phyloP scores from a whole-genome alignment of 129 eudicot species.

The Flaveria robusta region DNA sequence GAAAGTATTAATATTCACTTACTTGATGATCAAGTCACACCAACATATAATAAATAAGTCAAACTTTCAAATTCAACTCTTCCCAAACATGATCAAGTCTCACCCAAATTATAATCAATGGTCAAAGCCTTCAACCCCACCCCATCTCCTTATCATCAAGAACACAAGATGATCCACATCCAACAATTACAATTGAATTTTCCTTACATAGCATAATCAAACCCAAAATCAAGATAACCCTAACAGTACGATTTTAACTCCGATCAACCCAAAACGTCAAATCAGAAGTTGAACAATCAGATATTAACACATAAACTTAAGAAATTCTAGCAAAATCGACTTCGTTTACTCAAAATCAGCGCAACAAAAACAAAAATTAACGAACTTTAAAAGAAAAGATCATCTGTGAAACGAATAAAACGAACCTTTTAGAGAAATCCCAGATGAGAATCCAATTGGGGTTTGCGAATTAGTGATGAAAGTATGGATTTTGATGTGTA shows the following conservation, averaged over 20 bases:
- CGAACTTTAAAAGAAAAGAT: background rate
- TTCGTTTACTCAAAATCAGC: constrained; percentile 19
- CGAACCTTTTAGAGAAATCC: constrained; percentile 15
- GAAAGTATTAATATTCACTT: background rate
- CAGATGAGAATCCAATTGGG: constrained; percentile 6
- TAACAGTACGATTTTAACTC: constrained; percentile 15
- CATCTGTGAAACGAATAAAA: background rate
- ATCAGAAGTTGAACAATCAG: background rate
- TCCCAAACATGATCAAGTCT: constrained; percentile 12
- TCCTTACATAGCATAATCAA: constrained; percentile 4
- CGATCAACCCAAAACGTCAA: background rate
- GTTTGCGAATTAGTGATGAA: constrained; percentile 1
- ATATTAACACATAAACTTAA: constrained; percentile 1
- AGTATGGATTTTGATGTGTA: background rate
- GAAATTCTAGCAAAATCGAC: background rate
- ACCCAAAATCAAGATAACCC: constrained; percentile 11
- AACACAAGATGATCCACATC: constrained; percentile 6
- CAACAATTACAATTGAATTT: background rate
- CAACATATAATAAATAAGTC: background rate
- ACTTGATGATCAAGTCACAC: constrained; percentile 14
- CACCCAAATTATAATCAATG: constrained; percentile 14
- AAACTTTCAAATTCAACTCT: background rate
- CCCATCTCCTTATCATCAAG: background rate
- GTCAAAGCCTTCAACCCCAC: constrained; percentile 12
- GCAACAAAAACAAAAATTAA: background rate